Conservation (phyloP, 1,139 yeast species). For the Yamadazyma atmosphaerica region DNA sequence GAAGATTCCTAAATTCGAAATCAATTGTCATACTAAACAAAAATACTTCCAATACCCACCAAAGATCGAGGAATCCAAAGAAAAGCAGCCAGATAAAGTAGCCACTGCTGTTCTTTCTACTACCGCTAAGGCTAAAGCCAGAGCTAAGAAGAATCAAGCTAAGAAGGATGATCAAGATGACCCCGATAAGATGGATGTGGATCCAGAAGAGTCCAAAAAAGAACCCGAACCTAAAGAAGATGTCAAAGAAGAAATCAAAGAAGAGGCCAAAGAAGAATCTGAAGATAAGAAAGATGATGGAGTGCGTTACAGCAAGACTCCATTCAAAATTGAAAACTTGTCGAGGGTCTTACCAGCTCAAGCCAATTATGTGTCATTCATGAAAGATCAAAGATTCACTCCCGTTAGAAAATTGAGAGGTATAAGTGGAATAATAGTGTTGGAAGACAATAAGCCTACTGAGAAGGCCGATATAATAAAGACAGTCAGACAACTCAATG, state of each 20-base stretch:
- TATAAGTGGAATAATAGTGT: constrained; percentile 77
- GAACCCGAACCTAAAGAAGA: constrained; percentile 5
- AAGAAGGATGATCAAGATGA: constrained; percentile 47
- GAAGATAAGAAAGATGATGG: constrained; percentile 32
- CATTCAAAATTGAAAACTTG: constrained; percentile 73
- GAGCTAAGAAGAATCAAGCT: constrained; percentile 75
- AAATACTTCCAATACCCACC: constrained; percentile 90
- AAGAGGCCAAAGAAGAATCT: too few species aligned
- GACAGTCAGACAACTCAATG: constrained; percentile 81
- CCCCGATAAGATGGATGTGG: constrained; percentile 28
- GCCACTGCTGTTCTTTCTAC: constrained; percentile 94
- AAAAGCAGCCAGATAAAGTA: constrained; percentile 84
- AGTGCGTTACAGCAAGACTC: constrained; percentile 52
- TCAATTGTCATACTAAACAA: constrained; percentile 79
- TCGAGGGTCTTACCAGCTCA: constrained; percentile 93
- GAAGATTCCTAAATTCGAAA: constrained; percentile 80
- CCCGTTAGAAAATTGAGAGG: constrained; percentile 85
- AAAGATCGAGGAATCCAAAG: constrained; percentile 75
- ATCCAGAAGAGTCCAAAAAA: constrained; percentile 21
- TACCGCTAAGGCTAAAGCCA: constrained; percentile 87
- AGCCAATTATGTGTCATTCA: constrained; percentile 76
- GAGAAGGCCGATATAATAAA: constrained; percentile 69
- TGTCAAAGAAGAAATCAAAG: background rate
- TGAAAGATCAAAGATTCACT: constrained; percentile 70
- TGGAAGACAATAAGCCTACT: constrained; percentile 68